Percentiles rank a stretch among this genome's conserved stretches.
Evolutionary conservation across 441 rosid genomes (phyloP).

Genomic region (Hura crepitans): DNA sequence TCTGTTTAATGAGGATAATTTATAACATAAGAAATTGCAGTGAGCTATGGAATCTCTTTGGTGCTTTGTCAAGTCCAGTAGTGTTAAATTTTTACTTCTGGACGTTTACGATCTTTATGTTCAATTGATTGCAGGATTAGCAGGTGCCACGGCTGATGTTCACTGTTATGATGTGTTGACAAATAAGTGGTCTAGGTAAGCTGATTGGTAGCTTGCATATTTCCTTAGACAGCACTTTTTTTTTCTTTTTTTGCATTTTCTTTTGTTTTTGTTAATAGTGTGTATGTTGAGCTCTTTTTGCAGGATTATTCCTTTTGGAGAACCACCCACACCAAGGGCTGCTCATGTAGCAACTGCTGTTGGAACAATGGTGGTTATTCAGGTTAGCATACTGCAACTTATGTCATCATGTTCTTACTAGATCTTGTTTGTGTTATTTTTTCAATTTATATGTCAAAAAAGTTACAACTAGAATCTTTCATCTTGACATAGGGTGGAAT

Average conservation of each 20-base stretch:
- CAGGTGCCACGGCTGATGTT: conserved; percentile 98
- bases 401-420: background rate
- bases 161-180: conserved; percentile 87
- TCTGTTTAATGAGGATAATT: background rate
- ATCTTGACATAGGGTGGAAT: conserved; percentile 76
- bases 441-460: conserved; percentile 14
- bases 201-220: conserved; percentile 10
- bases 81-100: conserved; percentile 12
- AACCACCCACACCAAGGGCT: conserved; percentile 97
- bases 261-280: conserved; percentile 15
- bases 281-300: conserved; percentile 20
- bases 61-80: background rate
- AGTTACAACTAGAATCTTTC: conserved; percentile 22
- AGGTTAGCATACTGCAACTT: conserved; percentile 44
- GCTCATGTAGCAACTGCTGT: conserved; percentile 99
- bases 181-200: conserved; percentile 95
- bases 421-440: conserved; percentile 6
- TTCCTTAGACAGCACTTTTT: background rate
- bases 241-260: conserved; percentile 11
- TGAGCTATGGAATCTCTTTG: conserved; percentile 3
- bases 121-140: conserved; percentile 68
- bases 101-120: conserved; percentile 20
- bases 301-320: conserved; percentile 89
- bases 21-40: background rate
- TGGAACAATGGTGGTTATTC: conserved; percentile 98